Percentiles rank a stretch among this genome's conserved stretches.
Evolutionary conservation across 805 yeast species (phyloP).

Genomic region (Teunomyces funiuensis): DNA sequence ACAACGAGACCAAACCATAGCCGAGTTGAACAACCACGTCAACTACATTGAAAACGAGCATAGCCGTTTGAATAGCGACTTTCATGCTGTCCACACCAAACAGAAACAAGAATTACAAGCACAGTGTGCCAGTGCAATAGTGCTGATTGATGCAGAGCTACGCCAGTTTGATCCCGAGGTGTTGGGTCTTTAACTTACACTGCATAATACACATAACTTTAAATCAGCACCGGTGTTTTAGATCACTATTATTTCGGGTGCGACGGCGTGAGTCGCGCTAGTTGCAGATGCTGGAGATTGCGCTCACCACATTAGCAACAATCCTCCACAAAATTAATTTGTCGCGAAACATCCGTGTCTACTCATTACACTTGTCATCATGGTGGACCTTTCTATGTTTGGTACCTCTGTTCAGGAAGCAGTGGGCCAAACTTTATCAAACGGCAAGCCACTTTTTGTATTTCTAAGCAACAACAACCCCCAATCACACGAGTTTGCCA

Average conservation of each 20-base stretch:
- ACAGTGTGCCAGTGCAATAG: slow-evolving; percentile 8
- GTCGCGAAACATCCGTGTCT: slow-evolving; percentile 1
- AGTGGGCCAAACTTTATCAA: slow-evolving; percentile 18
- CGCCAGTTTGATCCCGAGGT: slow-evolving; percentile 12
- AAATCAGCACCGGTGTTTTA: no score
- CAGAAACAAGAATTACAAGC: slow-evolving; percentile 6
- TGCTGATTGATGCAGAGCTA: slow-evolving; percentile 13
- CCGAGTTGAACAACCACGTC: slow-evolving; percentile 25
- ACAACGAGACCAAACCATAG: slow-evolving; percentile 18
- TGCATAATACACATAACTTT: neutral
- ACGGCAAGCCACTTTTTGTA: slow-evolving; percentile 24
- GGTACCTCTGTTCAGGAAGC: slow-evolving; percentile 24
- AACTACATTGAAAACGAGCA: slow-evolving; percentile 22
- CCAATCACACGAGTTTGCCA: slow-evolving; percentile 14
- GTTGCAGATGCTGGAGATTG: no score
- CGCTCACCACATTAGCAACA: neutral
- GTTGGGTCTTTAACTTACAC: neutral
- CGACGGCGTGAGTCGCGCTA: no score
- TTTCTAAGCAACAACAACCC: slow-evolving; percentile 16
- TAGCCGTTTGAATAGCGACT: slow-evolving; percentile 5
- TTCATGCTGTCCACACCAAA: slow-evolving; percentile 3
- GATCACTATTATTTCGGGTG: no score
- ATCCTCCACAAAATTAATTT: neutral
- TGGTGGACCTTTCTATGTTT: slow-evolving; percentile 12
- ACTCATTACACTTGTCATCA: neutral